phyloP scores from a whole-genome alignment of 2,329 filamentous ascomycete species.

The Diaporthe vexans region DNA sequence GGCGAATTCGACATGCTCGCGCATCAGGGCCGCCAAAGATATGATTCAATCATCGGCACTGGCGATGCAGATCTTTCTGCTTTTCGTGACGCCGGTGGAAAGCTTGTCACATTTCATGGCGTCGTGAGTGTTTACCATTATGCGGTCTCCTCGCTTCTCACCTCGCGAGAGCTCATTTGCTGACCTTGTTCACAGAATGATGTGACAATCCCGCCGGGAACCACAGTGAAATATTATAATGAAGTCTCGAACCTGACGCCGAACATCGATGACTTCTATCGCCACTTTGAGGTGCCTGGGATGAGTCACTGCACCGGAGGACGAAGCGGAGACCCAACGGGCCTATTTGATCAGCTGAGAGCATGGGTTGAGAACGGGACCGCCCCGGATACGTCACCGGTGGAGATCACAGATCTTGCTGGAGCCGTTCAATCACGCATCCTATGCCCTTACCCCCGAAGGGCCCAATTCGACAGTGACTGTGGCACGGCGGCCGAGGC shows the following conservation, averaged over 20 bases:
- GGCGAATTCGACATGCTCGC: slow-evolving; percentile 1
- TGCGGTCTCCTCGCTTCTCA: not conserved
- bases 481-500: not conserved
- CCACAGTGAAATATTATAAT: not conserved
- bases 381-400: not conserved
- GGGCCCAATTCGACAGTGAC: not conserved
- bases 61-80: not conserved
- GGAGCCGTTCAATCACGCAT: not conserved
- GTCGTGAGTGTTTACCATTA: not conserved
- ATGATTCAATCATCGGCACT: slow-evolving; percentile 7
- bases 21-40: slow-evolving; percentile 3
- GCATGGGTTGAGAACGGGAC: slow-evolving; percentile 12
- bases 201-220: not conserved
- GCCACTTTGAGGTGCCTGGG: slow-evolving; percentile 20
- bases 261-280: not conserved
- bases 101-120: slow-evolving; percentile 5
- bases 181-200: not conserved
- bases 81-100: not conserved
- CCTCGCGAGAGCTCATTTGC: not conserved
- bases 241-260: not conserved
- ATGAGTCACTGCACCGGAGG: not conserved
- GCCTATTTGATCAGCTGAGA: slow-evolving; percentile 6
- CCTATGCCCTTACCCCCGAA: not conserved
- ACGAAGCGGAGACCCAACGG: slow-evolving; percentile 2
- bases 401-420: not conserved